Percentiles rank a stretch among this genome's conserved stretches.
These are phyloP conservation scores for Byssothecium circinans DNA, from an alignment of 2,329 filamentous ascomycete genomes.

Conservation along the genomic window DNA sequence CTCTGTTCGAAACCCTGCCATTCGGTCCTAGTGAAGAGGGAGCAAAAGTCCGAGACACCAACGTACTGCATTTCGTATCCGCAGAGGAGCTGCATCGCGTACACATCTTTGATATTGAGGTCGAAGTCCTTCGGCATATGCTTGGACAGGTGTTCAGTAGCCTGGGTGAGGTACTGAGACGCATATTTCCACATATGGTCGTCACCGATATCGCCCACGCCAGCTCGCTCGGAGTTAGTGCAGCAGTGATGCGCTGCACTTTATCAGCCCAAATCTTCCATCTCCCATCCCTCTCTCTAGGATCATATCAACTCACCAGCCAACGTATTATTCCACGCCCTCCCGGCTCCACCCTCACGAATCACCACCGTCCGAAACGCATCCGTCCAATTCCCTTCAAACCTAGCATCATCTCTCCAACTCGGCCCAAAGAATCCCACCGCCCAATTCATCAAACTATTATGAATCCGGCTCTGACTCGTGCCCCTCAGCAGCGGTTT, in stretches of 20 bases:
- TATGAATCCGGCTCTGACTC: slow-evolving; percentile 56
- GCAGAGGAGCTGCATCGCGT: slow-evolving; percentile 54
- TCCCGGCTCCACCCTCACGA: slow-evolving; percentile 49
- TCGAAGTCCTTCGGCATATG: slow-evolving; percentile 53
- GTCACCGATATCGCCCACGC: slow-evolving; percentile 47
- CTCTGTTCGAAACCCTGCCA: slow-evolving; percentile 59
- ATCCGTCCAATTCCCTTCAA: slow-evolving; percentile 44
- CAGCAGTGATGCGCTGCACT: slow-evolving; percentile 9
- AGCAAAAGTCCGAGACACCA: slow-evolving; percentile 55
- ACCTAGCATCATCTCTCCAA: slow-evolving; percentile 45
- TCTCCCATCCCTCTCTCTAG: no score
- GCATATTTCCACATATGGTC: slow-evolving; percentile 49
- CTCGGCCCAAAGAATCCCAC: slow-evolving; percentile 57
- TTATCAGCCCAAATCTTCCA: not conserved
- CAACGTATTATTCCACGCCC: slow-evolving; percentile 51
- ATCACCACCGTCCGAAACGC: slow-evolving; percentile 55
- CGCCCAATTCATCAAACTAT: slow-evolving; percentile 58
- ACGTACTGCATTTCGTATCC: slow-evolving; percentile 58
- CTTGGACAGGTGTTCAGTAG: slow-evolving; percentile 51
- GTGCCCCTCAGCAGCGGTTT: slow-evolving; percentile 59
- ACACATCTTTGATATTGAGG: slow-evolving; percentile 54
- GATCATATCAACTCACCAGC: slow-evolving; percentile 3
- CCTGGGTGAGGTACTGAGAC: slow-evolving; percentile 49
- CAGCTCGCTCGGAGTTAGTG: slow-evolving; percentile 6
- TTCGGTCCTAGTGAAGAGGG: slow-evolving; percentile 57